Evolutionary conservation across 2,329 filamentous ascomycete genomes (phyloP), one percentile per base, ranked within the genome.

Genomic region (Aspergillus sp.): DNA sequence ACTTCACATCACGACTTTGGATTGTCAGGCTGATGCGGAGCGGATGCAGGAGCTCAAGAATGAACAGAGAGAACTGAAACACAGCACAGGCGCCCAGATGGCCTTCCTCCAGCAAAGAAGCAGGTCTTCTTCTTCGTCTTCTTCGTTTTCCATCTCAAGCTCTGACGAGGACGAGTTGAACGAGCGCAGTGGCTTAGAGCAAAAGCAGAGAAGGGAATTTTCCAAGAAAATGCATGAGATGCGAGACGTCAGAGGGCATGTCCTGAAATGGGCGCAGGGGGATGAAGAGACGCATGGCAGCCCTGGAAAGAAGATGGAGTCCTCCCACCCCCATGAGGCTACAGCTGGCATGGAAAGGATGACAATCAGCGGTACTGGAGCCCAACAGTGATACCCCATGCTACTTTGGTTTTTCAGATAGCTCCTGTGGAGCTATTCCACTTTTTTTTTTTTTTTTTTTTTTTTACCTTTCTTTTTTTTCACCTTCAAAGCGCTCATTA

Each of bases 11-110:
- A 80, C 87, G 0, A 86, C 86, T 0, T 84, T 93, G 65, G 89
- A 92, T 69, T 96, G 90, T 77, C 81, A 84, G 59, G 76, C 73
- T 40, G 90, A 91, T 56, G 89, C 90, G 9, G 83, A 93, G 59
- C 80, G 85, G 63, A 87, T 96, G 75, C 76, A 82, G 44, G 80
- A 85, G 59, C 83, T 96, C 79, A 97, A 97, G 79, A 77, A 86
- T 43, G 83, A 86, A 60, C 93, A 96, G 77, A 79, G 85, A 24
- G 84, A 88, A 58, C 77, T 82, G 63, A 96, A 95, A 83, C 90
- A 90, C 80, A 78, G 78, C 41, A 78, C 82, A 37, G 82, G 82
- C 44, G 72, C 76, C 14, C 77, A 82, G 6, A 74, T 80, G 56
- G 77, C 84, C 5, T 87, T 82, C 69, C 76, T 82, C 6, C 84